These are phyloP conservation scores for Bipolaris oryzae DNA, from an alignment of 2,329 filamentous ascomycete genomes.

Conservation along the genomic window DNA sequence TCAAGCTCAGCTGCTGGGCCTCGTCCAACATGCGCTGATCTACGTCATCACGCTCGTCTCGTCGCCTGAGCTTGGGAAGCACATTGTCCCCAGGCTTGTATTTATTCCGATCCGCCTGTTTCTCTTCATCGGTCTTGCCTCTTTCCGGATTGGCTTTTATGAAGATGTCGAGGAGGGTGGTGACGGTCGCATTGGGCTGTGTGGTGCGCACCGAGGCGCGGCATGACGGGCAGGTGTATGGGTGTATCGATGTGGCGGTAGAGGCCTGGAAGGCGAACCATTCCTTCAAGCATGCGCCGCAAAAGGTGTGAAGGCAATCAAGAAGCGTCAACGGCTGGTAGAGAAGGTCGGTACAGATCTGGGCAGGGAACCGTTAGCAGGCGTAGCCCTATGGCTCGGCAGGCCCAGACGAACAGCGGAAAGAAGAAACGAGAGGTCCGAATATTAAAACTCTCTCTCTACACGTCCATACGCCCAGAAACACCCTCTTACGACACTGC, in stretches of 20 bases:
- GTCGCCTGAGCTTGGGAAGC: constrained; percentile 64
- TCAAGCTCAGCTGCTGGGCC: constrained; percentile 74
- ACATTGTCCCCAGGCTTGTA: constrained; percentile 86
- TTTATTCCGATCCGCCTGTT: constrained; percentile 72
- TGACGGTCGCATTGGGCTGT: constrained; percentile 87
- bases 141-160: constrained; percentile 79
- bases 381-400: constrained; percentile 14
- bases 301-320: constrained; percentile 95
- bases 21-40: constrained; percentile 74
- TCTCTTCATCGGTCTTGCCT: constrained; percentile 72
- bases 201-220: constrained; percentile 85
- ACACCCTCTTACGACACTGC: too few species aligned
- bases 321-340: constrained; percentile 90
- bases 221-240: constrained; percentile 91
- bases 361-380: constrained; percentile 29
- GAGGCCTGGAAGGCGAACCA: constrained; percentile 87
- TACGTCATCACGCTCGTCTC: constrained; percentile 62
- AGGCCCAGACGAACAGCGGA: background rate
- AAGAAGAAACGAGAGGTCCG: constrained; percentile 1
- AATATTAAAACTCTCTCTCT: background rate
- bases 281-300: constrained; percentile 91
- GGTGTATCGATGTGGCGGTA: constrained; percentile 59
- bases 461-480: background rate
- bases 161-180: constrained; percentile 87
- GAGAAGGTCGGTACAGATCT: constrained; percentile 97